Evolutionary conservation across 768 basidiomycete species (phyloP).

Genomic region (Russula brevipes): DNA sequence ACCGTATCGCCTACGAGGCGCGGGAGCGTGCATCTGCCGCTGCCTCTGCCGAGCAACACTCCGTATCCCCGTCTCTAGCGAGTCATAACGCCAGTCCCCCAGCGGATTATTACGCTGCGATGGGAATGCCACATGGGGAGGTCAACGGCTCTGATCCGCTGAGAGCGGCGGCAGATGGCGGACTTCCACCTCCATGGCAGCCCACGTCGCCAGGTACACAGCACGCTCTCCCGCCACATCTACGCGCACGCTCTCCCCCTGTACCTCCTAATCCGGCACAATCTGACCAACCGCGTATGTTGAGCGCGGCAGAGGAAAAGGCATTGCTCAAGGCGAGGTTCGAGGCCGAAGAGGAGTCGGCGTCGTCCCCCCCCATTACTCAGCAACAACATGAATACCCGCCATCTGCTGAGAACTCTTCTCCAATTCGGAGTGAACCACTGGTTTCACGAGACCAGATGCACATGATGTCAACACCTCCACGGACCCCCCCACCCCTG

Average conservation of each 20-base stretch:
- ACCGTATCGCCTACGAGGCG: slow-evolving; percentile 59
- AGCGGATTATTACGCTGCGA: slow-evolving; percentile 16
- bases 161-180: slow-evolving; percentile 26
- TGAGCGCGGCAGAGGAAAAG: slow-evolving; percentile 69
- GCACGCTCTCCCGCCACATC: slow-evolving; percentile 26
- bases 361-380: slow-evolving; percentile 18
- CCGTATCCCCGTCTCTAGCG: slow-evolving; percentile 24
- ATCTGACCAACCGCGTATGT: slow-evolving; percentile 40
- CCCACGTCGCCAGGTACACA: slow-evolving; percentile 26
- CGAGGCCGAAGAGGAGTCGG: slow-evolving; percentile 45
- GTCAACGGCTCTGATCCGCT: slow-evolving; percentile 40
- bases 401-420: neutral
- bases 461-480: slow-evolving; percentile 11
- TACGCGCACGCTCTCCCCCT: slow-evolving; percentile 32
- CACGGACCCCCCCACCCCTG: slow-evolving; percentile 58
- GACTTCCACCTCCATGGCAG: slow-evolving; percentile 29
- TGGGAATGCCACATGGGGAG: neutral
- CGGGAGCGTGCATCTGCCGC: slow-evolving; percentile 53
- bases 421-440: neutral
- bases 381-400: slow-evolving; percentile 3
- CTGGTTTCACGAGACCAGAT: slow-evolving; percentile 1
- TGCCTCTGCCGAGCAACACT: slow-evolving; percentile 20
- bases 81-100: slow-evolving; percentile 4
- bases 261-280: slow-evolving; percentile 27
- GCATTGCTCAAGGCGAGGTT: slow-evolving; percentile 60